Evolutionary conservation across 805 yeast species (phyloP), one percentile per base, ranked within the genome.

Genomic region (Barnettozyma botsteinii): DNA sequence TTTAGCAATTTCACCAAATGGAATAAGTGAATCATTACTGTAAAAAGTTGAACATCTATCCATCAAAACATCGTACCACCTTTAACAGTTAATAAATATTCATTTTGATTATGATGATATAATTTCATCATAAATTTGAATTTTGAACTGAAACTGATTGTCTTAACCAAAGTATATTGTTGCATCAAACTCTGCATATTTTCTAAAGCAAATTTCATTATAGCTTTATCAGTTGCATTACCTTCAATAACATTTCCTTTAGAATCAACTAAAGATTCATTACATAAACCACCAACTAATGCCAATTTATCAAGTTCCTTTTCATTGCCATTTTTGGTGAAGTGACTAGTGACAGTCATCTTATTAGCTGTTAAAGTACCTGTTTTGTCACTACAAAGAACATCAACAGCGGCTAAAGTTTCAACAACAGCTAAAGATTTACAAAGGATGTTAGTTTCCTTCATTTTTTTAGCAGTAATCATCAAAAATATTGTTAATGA

Each of bases 401-500:
- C 76, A 51, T 72, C 71, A 18, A 75, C 73, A 13, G 75, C 66
- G 13, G 81, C 83, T 47, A 77, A 60, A 14, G 81, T 76, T 53
- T 77, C 82, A 21, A 74, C 73, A 20, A 69, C 66, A 13, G 72
- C 55, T 37, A 73, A 56, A 3, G 71, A 58, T 45, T 72, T 67
- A 38, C 73, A 70, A 36, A 73, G 57, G 25, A 75, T 65, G 36
- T 69, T 65, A 43, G 61, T 55, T 40, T 62, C 60, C 35, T 59
- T 64, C 77, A 75, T 72, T 33, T 59, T 60, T 29, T 55, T 52
- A 15, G 79, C 77, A 21, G 75, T 68, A 30, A 74, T 65, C 24
- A 72, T 56, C 40, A 75, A 57, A 50, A 62, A 78, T 43, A 66
- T 73, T 50, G 71, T 74, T 61, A 57, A 69, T 38, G 74, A 79